Evolutionary conservation across 1,284 basidiomycete species (phyloP).

Genomic region (Lentinula novae-zelandiae): DNA sequence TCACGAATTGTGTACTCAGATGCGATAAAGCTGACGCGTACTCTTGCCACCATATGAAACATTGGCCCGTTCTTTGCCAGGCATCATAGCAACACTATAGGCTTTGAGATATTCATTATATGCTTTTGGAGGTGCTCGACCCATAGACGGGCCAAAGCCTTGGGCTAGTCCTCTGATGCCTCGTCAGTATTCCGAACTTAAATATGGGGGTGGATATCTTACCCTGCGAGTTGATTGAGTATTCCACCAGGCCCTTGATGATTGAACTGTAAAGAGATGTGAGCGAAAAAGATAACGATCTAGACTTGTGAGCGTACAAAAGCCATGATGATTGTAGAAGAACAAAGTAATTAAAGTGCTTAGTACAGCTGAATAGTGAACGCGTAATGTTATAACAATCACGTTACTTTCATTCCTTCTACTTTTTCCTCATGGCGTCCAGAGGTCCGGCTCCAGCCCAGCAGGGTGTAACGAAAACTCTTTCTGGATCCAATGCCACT

Average conservation of each 20-base stretch:
- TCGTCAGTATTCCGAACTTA: not conserved
- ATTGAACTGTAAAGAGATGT: constrained; percentile 38
- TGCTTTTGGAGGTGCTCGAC: constrained; percentile 48
- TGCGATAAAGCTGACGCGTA: constrained; percentile 43
- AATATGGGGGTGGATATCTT: not conserved
- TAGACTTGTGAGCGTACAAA: constrained; percentile 3
- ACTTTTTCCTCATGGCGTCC: constrained; percentile 37
- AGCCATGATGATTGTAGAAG: constrained; percentile 3
- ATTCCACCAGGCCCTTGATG: constrained; percentile 52
- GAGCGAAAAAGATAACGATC: constrained; percentile 22
- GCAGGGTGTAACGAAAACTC: constrained; percentile 30
- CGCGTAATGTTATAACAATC: not conserved
- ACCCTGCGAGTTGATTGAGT: constrained; percentile 42
- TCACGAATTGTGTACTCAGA: not conserved
- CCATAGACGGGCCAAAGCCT: constrained; percentile 41
- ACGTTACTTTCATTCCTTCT: constrained; percentile 13
- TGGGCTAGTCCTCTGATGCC: not conserved
- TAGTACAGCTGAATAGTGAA: not conserved
- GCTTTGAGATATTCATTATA: constrained; percentile 85
- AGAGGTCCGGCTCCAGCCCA: constrained; percentile 30
- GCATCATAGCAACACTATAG: constrained; percentile 84
- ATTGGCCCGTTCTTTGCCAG: constrained; percentile 78
- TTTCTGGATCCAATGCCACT: constrained; percentile 61
- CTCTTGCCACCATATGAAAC: constrained; percentile 97
- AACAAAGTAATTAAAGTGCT: not conserved